phyloP scores from a whole-genome alignment of 176 grass and related monocot species.

The Lolium perenne region DNA sequence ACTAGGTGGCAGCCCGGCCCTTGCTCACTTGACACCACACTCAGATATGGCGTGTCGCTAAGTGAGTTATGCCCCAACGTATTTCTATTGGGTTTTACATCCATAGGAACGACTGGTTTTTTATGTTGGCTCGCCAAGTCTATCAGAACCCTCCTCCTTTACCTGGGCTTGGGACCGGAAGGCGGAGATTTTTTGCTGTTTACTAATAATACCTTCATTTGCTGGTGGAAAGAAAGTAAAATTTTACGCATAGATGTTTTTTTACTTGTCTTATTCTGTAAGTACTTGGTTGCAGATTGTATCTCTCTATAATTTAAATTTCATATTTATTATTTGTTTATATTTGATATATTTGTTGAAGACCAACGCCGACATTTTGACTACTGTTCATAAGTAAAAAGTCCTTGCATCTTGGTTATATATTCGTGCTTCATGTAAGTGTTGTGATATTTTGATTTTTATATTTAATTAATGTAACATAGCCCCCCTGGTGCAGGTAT shows the following conservation, averaged over 20 bases:
- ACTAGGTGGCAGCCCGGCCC: too few relatives aligned
- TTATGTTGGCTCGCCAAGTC: too few relatives aligned
- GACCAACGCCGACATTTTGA: neutral
- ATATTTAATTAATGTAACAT: slow-evolving; percentile 26
- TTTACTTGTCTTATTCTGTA: neutral
- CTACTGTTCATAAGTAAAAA: slow-evolving; percentile 18
- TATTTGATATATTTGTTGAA: slow-evolving; percentile 15
- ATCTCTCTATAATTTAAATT: neutral
- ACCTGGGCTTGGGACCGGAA: too few relatives aligned
- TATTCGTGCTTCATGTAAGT: slow-evolving; percentile 3
- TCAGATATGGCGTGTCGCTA: too few relatives aligned
- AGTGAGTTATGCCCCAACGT: too few relatives aligned
- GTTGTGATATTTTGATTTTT: slow-evolving; percentile 2
- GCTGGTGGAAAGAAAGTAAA: slow-evolving; percentile 13
- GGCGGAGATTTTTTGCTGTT: neutral
- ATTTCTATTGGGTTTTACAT: too few relatives aligned
- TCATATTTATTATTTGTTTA: neutral
- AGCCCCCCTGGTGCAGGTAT: slow-evolving; percentile 68
- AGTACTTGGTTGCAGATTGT: neutral
- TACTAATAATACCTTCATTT: neutral
- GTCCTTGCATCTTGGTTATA: slow-evolving; percentile 23
- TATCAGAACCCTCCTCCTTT: too few relatives aligned
- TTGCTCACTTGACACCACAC: too few relatives aligned
- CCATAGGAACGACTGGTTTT: too few relatives aligned
- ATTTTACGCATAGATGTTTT: neutral